Base-by-base conservation (phyloP, 139 green algal genomes). In the Micractinium sp. region DNA sequence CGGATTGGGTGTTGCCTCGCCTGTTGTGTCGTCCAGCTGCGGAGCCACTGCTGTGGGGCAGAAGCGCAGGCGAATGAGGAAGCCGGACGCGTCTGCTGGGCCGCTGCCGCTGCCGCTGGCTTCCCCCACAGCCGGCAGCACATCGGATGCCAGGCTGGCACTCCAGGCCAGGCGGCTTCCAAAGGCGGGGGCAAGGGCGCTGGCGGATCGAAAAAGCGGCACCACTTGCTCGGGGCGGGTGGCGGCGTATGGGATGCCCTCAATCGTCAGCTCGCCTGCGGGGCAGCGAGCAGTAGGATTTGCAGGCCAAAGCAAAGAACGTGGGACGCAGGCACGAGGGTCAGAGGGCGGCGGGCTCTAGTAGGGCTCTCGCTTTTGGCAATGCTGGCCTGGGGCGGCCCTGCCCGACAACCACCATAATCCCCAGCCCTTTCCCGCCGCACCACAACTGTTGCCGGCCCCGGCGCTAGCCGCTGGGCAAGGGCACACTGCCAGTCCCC, bases 21-120 rank as follows among this genome's bases (percentile, higher is more conserved):
- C 66, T 74, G 85, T 22, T 66, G 85, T 25, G 22, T 14, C 36
- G 18, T 29, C 60, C 19, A 14, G 4, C 18, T 16, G 16, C 9
- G 36, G 27, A 13, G 61, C 41, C 0, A 84, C 36, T 13, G 39
- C 63, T 0, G 39, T 74, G 31, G 88, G 82, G 82, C 82, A 88
- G 88, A 81, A 91, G 31, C 82, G 75, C 29, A 91, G 63, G 60
- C 88, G 88, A 29, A 88, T n/a, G 36, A 90, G 79, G 5, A 84
- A 66, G 56, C 85, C 81, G 1, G 71, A 31, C 5, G 81, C 15
- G 0, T 77, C 56, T 4, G 56, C 88, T 16, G 4, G n/a, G 33
- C 36, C 19, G 3, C 33, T 33, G 81, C 81, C 29, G 56, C 81
- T 47, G 31, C 31, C 13, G 47, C 79, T 39, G 20, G 27, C 41